phyloP scores from a whole-genome alignment of 176 grass and related monocot species.

The Oryza longistaminata region DNA sequence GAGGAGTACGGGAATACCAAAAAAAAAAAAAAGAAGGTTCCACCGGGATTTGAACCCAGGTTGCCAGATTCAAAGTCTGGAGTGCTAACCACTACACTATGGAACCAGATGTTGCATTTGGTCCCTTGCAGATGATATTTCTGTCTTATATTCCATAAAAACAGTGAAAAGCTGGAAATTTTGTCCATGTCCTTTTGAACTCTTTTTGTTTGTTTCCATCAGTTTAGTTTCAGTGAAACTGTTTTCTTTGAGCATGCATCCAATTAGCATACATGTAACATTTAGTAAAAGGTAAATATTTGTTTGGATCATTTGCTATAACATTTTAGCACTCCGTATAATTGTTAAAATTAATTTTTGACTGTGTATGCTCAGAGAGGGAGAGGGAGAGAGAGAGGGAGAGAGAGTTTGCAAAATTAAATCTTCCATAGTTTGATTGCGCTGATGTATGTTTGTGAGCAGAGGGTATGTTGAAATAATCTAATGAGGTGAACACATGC shows the following conservation, averaged over 20 bases:
- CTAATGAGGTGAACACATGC: too few species aligned
- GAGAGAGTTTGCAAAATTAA: too few species aligned
- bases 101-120: conserved; percentile 24
- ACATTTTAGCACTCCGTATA: too few species aligned
- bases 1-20: not conserved
- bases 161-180: not conserved
- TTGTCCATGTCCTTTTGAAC: not conserved
- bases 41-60: conserved; percentile 86
- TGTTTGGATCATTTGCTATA: too few species aligned
- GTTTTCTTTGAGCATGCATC: not conserved
- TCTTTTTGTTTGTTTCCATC: not conserved
- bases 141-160: not conserved
- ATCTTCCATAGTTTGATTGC: too few species aligned
- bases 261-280: not conserved
- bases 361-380: too few species aligned
- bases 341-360: too few species aligned
- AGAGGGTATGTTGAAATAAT: too few species aligned
- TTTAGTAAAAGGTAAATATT: too few species aligned
- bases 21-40: conserved; percentile 39
- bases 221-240: not conserved
- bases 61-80: conserved; percentile 93
- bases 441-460: too few species aligned
- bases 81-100: conserved; percentile 96
- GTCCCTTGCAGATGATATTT: not conserved
- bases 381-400: too few species aligned